A percentile compares a stretch with the other conserved stretches of the same genome.
Conservation (phyloP, 495 filamentous ascomycete genomes). For the Annulohypoxylon bovei region DNA sequence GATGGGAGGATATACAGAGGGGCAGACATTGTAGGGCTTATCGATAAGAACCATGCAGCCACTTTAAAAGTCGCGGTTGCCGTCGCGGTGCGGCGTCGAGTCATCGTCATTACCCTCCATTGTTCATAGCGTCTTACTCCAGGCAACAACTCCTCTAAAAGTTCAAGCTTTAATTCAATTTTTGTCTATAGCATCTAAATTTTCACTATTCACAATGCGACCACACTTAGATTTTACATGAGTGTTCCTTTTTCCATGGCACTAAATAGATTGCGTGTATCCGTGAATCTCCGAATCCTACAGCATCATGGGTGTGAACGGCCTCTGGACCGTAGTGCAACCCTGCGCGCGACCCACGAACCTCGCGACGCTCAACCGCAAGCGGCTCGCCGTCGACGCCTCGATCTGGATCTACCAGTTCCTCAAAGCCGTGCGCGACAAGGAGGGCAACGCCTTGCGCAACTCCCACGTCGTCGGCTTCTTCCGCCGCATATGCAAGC, state of each 20-base stretch:
- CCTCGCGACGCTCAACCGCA: conserved; percentile 93
- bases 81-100: conserved; percentile 32
- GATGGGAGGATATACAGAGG: not conserved
- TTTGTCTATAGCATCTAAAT: not conserved
- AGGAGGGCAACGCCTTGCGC: conserved; percentile 94
- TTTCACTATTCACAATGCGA: conserved; percentile 5
- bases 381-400: conserved; percentile 94
- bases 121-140: not conserved
- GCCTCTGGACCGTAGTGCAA: conserved; percentile 93
- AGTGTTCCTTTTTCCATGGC: conserved; percentile 3
- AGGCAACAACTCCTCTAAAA: conserved; percentile 21
- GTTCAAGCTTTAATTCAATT: not conserved
- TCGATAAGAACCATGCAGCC: conserved; percentile 26
- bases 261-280: conserved; percentile 15
- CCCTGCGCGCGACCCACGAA: conserved; percentile 91
- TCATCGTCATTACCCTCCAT: conserved; percentile 32
- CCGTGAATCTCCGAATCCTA: conserved; percentile 8
- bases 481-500: conserved; percentile 96
- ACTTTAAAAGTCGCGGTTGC: conserved; percentile 19
- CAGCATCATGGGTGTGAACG: conserved; percentile 90
- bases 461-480: conserved; percentile 97
- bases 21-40: conserved; percentile 19
- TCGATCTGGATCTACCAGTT: conserved; percentile 99
- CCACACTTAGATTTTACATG: conserved; percentile 9
- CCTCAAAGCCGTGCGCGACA: conserved; percentile 96